Evolutionary conservation across 306 rosid genomes (phyloP).

Genomic region (Luffa aegyptiaca): DNA sequence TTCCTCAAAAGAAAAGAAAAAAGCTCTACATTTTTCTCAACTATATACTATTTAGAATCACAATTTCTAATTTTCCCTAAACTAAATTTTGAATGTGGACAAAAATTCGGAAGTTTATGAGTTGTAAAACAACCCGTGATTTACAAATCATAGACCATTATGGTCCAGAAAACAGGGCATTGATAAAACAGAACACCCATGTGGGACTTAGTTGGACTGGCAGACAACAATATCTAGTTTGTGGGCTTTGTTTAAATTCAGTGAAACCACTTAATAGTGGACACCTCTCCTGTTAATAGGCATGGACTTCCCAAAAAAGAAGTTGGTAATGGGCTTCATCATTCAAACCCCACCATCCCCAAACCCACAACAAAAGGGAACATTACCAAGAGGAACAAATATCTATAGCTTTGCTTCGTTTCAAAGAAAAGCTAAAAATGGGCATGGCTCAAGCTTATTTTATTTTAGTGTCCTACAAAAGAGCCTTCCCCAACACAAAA

Average conservation of each 20-base stretch:
- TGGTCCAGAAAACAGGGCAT: not conserved
- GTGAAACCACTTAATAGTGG: not conserved
- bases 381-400: not conserved
- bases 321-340: not conserved
- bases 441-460: not conserved
- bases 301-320: not conserved
- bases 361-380: not conserved
- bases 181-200: not conserved
- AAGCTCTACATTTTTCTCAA: not conserved
- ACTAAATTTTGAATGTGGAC: not conserved
- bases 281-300: not conserved
- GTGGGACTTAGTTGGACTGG: conserved; percentile 11
- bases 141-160: not conserved
- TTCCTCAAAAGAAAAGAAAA: not conserved
- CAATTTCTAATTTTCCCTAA: not conserved
- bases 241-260: not conserved
- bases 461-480: not conserved
- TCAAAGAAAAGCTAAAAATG: not conserved
- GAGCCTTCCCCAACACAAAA: not conserved
- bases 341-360: conserved; percentile 7
- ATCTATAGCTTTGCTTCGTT: conserved; percentile 1
- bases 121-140: not conserved
- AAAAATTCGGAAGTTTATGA: not conserved
- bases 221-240: conserved; percentile 3
- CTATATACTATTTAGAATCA: not conserved